phyloP scores from a whole-genome alignment of 257 asterid species.

The Fraxinus excelsior region DNA sequence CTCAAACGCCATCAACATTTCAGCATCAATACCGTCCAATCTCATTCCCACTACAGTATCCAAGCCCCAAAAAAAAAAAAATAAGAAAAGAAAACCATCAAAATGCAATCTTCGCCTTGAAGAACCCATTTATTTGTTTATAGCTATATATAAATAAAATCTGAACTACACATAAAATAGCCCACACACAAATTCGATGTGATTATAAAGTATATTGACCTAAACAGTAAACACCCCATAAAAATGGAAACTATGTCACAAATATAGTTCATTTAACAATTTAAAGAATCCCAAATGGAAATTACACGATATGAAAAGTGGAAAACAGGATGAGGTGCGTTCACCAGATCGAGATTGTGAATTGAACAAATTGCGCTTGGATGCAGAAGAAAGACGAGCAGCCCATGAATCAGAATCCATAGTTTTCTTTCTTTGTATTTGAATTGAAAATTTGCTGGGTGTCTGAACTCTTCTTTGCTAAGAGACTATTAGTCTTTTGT shows the following conservation, averaged over 20 bases:
- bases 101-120: neutral
- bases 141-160: neutral
- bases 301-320: neutral
- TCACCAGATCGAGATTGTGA: conserved; percentile 71
- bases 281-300: too few species aligned
- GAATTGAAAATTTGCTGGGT: neutral
- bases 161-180: neutral
- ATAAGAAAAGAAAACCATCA: neutral
- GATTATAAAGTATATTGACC: too few species aligned
- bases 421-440: neutral
- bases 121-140: neutral
- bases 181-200: too few species aligned
- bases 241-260: conserved; percentile 19
- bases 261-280: neutral
- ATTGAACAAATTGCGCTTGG: conserved; percentile 62
- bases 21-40: conserved; percentile 73
- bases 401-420: conserved; percentile 68
- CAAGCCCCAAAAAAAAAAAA: neutral
- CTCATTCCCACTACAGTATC: conserved; percentile 42
- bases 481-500: too few species aligned
- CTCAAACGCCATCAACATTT: conserved; percentile 80
- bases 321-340: neutral
- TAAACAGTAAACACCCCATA: neutral
- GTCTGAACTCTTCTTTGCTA: neutral
- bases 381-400: conserved; percentile 53